Evolutionary conservation across 1,139 yeast genomes (phyloP), one percentile per base, ranked within the genome.

Genomic region (Kodamaea plutei): DNA sequence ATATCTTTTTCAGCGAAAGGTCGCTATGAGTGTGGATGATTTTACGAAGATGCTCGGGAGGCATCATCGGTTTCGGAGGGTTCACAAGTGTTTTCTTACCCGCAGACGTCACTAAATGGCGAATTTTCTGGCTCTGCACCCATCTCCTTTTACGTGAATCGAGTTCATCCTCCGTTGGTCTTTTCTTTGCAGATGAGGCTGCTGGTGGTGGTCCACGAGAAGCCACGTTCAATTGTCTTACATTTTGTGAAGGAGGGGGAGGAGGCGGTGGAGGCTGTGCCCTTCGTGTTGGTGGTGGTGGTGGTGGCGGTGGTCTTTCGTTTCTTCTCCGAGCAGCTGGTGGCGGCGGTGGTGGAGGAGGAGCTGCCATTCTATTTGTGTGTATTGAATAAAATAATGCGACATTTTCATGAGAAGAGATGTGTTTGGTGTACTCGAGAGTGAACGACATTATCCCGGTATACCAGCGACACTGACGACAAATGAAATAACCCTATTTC

Each of bases 41-140:
- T 52, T 85, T 87, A 23, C 98, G 70, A 25, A 91, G 61, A 60
- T 89, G 96, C 50, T 89, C 96, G 0, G 96, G 94, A 0, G 97
- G 97, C 91, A 89, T 82, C 43, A 84, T 89, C 2, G 79, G 75
- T 47, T 84, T 85, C 7, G 73, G 70, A 0, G 85, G 70, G 33
- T 69, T 76, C 4, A 76, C 76, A 36, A 62, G 58, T 60, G 14
- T 43, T 43, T 30, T 35, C 31, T 31, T 58, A 48, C 21, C 17
- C 5, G 19, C 15, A 3, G 29, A 18, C 37, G 24, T 36, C 31
- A 52, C 48, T 26, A 58, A 52, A 43, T 52, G 45, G 78, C 39
- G 61, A 29, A 54, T 57, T 50, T 79, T 82, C 45, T 84, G 94
- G 2, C 72, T 34, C 34, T 69, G 74, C n/a, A 70, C 61, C 95